These are phyloP conservation scores for Colletotrichum karsti DNA, from an alignment of 2,329 filamentous ascomycete genomes.

Conservation along the genomic window DNA sequence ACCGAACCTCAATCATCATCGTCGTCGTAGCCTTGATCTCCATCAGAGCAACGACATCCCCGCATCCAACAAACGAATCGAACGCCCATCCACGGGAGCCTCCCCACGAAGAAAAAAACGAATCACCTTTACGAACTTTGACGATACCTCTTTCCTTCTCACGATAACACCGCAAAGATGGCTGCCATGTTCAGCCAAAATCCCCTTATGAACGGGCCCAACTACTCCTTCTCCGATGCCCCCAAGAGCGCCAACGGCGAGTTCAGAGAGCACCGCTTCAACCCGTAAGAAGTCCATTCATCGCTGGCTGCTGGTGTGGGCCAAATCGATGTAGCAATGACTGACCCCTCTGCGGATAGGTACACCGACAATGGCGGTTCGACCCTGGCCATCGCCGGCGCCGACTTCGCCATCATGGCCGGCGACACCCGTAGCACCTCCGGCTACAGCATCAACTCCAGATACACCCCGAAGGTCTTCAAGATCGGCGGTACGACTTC, in stretches of 20 bases:
- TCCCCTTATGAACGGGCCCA: slow-evolving; percentile 73
- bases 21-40: slow-evolving; percentile 20
- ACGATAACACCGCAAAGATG: slow-evolving; percentile 51
- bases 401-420: slow-evolving; percentile 94
- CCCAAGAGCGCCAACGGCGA: slow-evolving; percentile 63
- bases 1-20: slow-evolving; percentile 36
- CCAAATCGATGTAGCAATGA: background rate
- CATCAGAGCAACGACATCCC: slow-evolving; percentile 19
- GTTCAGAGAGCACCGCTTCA: slow-evolving; percentile 82
- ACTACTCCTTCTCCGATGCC: slow-evolving; percentile 73
- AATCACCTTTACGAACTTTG: background rate
- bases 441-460: slow-evolving; percentile 99
- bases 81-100: slow-evolving; percentile 10
- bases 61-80: slow-evolving; percentile 23
- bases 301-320: background rate
- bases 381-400: slow-evolving; percentile 92
- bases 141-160: slow-evolving; percentile 1
- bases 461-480: slow-evolving; percentile 95
- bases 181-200: slow-evolving; percentile 76
- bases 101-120: background rate
- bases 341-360: slow-evolving; percentile 50
- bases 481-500: slow-evolving; percentile 92
- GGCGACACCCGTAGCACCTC: slow-evolving; percentile 96
- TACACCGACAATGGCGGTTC: slow-evolving; percentile 99
- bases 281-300: slow-evolving; percentile 74